A percentile compares a stretch with the other conserved stretches of the same genome.
Evolutionary conservation across 2,329 filamentous ascomycete genomes (phyloP).

Genomic region (Pseudogymnoascus sp.): DNA sequence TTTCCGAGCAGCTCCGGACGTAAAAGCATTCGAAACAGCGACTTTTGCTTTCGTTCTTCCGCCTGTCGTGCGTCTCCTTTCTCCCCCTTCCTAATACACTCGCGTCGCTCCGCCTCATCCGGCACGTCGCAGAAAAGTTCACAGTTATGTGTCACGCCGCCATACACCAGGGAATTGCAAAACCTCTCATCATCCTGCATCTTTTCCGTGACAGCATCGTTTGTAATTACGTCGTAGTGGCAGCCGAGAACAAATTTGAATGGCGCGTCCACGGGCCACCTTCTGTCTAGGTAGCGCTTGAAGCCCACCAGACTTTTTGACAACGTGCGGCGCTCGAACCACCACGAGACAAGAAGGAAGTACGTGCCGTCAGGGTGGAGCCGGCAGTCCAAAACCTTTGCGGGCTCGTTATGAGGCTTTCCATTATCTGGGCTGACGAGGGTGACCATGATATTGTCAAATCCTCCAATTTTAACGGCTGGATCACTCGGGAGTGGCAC

Average conservation of each 20-base stretch:
- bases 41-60: neutral
- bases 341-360: slow-evolving; percentile 1
- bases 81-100: neutral
- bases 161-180: neutral
- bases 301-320: neutral
- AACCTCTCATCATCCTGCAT: neutral
- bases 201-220: neutral
- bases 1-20: neutral
- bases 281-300: slow-evolving; percentile 1
- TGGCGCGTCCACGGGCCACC: neutral
- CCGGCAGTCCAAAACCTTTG: slow-evolving; percentile 1
- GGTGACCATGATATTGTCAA: slow-evolving; percentile 2
- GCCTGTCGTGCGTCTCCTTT: neutral
- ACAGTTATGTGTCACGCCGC: neutral
- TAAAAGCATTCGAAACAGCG: slow-evolving; percentile 1
- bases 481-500: neutral
- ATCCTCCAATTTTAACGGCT: neutral
- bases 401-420: neutral
- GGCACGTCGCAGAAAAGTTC: neutral
- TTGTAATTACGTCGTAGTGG: neutral
- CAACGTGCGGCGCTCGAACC: neutral
- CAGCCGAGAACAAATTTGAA: slow-evolving; percentile 5
- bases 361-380: neutral
- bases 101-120: neutral
- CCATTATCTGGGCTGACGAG: neutral